These are phyloP conservation scores for Quercus tomentella DNA, from an alignment of 331 rosid genomes.

Conservation along the genomic window DNA sequence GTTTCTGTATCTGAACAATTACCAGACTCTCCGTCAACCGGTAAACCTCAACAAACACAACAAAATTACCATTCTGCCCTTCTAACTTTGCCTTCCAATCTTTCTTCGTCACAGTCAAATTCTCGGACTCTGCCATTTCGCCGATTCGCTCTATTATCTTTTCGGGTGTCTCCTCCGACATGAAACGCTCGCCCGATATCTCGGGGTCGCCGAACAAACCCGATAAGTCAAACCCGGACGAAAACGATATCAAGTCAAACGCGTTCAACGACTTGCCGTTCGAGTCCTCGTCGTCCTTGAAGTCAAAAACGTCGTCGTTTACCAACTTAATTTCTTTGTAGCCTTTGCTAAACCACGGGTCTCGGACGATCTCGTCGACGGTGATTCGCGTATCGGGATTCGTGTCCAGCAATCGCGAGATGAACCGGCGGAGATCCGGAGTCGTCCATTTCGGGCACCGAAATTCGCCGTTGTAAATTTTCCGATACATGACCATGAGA, in stretches of 20 bases:
- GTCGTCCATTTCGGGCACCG: constrained; percentile 66
- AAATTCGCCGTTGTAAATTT: constrained; percentile 69
- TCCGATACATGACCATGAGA: constrained; percentile 48
- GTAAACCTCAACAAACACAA: constrained; percentile 24
- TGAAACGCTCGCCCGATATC: constrained; percentile 39
- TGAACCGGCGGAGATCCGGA: constrained; percentile 26
- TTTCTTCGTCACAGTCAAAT: constrained; percentile 27
- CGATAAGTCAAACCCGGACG: constrained; percentile 59
- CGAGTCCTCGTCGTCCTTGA: constrained; percentile 3
- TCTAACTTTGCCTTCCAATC: constrained; percentile 41
- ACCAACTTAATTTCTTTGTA: constrained; percentile 23
- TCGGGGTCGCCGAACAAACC: constrained; percentile 33
- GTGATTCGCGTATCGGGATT: constrained; percentile 60
- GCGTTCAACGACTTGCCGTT: constrained; percentile 47
- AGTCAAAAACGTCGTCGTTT: not conserved
- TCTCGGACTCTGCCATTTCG: constrained; percentile 28
- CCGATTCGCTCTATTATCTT: constrained; percentile 36
- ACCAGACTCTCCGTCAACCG: constrained; percentile 66
- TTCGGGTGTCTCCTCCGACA: constrained; percentile 41
- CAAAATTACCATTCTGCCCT: constrained; percentile 50
- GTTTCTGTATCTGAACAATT: constrained; percentile 43
- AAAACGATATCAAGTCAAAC: constrained; percentile 70
- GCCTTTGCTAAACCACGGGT: constrained; percentile 63
- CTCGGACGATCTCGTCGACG: constrained; percentile 44
- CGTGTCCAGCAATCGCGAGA: constrained; percentile 56